Conservation (phyloP, 257 asterid genomes). For the Vinca minor region DNA sequence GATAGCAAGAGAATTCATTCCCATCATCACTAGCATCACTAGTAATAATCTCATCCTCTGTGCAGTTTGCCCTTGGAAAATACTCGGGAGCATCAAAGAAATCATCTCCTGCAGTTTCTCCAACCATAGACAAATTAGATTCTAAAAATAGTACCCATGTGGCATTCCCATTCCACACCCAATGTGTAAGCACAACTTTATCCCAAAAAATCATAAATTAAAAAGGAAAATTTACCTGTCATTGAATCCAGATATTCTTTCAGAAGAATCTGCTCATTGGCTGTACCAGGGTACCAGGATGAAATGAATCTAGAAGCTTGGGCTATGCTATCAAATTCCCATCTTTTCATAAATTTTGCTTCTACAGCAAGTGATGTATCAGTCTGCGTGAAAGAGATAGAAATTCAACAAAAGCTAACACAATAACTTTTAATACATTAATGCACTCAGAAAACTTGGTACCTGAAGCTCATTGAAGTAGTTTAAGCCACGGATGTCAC, state of each 20-base stretch:
- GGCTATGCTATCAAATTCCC: slow-evolving; percentile 88
- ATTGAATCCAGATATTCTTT: slow-evolving; percentile 54
- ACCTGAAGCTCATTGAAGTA: slow-evolving; percentile 97
- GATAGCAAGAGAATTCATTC: slow-evolving; percentile 46
- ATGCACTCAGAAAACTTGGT: slow-evolving; percentile 12
- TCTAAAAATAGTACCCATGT: background rate
- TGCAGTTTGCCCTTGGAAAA: slow-evolving; percentile 26
- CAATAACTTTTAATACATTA: slow-evolving; percentile 4
- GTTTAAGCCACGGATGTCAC: slow-evolving; percentile 78
- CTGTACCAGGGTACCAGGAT: slow-evolving; percentile 82
- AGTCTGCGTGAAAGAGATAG: slow-evolving; percentile 38
- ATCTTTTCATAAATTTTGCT: slow-evolving; percentile 83
- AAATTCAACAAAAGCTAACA: background rate
- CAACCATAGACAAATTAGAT: slow-evolving; percentile 15
- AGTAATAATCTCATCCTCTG: slow-evolving; percentile 22
- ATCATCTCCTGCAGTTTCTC: slow-evolving; percentile 52
- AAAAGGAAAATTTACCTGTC: slow-evolving; percentile 36
- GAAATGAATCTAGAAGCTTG: slow-evolving; percentile 60
- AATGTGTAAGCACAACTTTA: background rate
- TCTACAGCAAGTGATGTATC: slow-evolving; percentile 90
- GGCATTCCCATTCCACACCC: background rate
- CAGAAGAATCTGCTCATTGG: slow-evolving; percentile 47
- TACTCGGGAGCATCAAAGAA: slow-evolving; percentile 66
- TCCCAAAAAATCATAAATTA: background rate
- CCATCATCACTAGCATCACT: slow-evolving; percentile 19